A percentile compares a stretch with the other conserved stretches of the same genome.
phyloP scores from a whole-genome alignment of 495 filamentous ascomycete species.

The Podospora pseudopauciseta region DNA sequence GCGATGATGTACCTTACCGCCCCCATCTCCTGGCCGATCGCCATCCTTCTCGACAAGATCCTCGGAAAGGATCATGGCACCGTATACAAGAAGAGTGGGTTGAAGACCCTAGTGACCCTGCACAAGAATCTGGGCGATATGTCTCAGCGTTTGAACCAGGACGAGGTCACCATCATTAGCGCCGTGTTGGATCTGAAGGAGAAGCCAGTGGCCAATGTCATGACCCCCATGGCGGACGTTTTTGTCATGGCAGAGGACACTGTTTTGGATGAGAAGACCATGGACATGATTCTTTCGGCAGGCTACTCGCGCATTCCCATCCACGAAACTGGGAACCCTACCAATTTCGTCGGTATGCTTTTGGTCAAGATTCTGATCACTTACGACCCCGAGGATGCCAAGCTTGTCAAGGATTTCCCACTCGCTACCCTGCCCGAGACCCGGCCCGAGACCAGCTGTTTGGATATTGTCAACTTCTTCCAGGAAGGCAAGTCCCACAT shows the following conservation, averaged over 20 bases:
- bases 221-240: constrained; percentile 97
- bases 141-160: constrained; percentile 86
- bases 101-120: constrained; percentile 76
- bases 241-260: constrained; percentile 93
- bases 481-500: constrained; percentile 99
- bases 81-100: constrained; percentile 90
- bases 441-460: constrained; percentile 86
- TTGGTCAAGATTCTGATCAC: constrained; percentile 98
- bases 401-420: constrained; percentile 80
- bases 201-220: constrained; percentile 88
- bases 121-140: constrained; percentile 86
- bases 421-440: constrained; percentile 94
- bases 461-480: constrained; percentile 99
- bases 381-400: constrained; percentile 91
- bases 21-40: constrained; percentile 83
- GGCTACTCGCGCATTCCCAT: constrained; percentile 97
- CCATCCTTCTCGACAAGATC: constrained; percentile 81
- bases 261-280: constrained; percentile 83
- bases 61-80: constrained; percentile 92
- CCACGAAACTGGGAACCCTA: constrained; percentile 73
- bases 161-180: constrained; percentile 98
- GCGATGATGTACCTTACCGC: constrained; percentile 87
- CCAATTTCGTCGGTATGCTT: constrained; percentile 95
- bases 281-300: constrained; percentile 86
- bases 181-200: constrained; percentile 95